Evolutionary conservation across 345 rosid species (phyloP).

Genomic region (Eutrema heterophyllum): DNA sequence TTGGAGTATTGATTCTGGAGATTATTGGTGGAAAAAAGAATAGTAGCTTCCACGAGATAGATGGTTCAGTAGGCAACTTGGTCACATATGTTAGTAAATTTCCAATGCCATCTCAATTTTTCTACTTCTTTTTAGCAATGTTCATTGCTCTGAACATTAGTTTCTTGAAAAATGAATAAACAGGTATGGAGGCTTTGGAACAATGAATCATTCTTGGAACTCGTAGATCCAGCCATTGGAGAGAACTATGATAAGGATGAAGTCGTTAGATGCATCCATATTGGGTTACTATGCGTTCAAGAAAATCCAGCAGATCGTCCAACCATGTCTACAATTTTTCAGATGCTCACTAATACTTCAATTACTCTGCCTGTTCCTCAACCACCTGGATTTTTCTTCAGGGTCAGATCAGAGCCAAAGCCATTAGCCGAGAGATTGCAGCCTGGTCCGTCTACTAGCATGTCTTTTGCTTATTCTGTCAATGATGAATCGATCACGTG

Average conservation of each 20-base stretch:
- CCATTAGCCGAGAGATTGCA: not conserved
- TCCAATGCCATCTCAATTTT: not conserved
- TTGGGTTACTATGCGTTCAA: no score
- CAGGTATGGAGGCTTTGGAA: constrained; percentile 26
- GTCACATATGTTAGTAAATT: constrained; percentile 20
- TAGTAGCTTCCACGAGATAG: not conserved
- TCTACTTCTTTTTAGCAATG: not conserved
- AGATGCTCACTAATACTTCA: not conserved
- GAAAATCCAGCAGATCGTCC: constrained; percentile 20
- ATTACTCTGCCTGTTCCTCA: not conserved
- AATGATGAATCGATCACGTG: not conserved
- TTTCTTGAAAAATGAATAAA: not conserved
- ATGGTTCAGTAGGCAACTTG: not conserved
- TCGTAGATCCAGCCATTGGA: not conserved
- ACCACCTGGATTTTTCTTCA: constrained; percentile 22
- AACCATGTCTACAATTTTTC: constrained; percentile 1
- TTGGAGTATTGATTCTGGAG: constrained; percentile 20
- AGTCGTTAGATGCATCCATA: not conserved
- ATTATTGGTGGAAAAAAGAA: constrained; percentile 8
- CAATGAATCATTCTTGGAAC: not conserved
- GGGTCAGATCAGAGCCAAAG: not conserved
- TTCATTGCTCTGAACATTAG: not conserved
- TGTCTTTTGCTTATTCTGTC: constrained; percentile 1
- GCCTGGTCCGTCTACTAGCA: not conserved
- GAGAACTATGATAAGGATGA: constrained; percentile 2